Evolutionary conservation across 192 early-diverging fungal genomes (phyloP).

Genomic region (Coemansia sp.): DNA sequence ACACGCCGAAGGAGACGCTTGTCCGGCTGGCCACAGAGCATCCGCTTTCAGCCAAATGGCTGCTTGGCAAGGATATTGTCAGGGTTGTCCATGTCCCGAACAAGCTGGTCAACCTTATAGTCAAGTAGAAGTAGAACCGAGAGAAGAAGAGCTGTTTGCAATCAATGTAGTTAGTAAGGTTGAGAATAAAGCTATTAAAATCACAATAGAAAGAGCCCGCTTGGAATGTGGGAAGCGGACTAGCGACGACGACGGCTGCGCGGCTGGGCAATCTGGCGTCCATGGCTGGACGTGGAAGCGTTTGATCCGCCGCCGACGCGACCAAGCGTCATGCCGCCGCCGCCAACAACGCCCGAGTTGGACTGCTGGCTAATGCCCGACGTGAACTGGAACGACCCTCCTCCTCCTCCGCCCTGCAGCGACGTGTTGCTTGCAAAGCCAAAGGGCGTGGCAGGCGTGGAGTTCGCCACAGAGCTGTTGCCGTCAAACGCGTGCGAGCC

Average conservation of each 20-base stretch:
- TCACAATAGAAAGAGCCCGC: no score
- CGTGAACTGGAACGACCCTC: slow-evolving; percentile 40
- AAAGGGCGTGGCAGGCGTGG: slow-evolving; percentile 23
- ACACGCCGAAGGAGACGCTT: slow-evolving; percentile 37
- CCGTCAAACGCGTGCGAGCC: slow-evolving; percentile 11
- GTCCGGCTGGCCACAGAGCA: slow-evolving; percentile 49
- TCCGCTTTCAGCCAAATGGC: slow-evolving; percentile 57
- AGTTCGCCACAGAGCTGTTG: slow-evolving; percentile 7
- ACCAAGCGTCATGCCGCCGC: slow-evolving; percentile 37
- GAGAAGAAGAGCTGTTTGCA: no score
- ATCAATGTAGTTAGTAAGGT: no score
- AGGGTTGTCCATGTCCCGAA: slow-evolving; percentile 66
- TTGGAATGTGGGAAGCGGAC: no score
- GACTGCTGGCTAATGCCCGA: slow-evolving; percentile 39
- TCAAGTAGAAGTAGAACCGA: slow-evolving; percentile 3
- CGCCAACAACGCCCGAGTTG: slow-evolving; percentile 23
- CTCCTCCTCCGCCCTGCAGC: slow-evolving; percentile 19
- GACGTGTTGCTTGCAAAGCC: slow-evolving; percentile 41
- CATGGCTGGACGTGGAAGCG: slow-evolving; percentile 34
- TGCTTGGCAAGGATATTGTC: slow-evolving; percentile 41
- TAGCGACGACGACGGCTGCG: slow-evolving; percentile 36
- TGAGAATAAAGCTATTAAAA: no score
- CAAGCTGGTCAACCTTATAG: slow-evolving; percentile 76
- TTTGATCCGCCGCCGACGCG: slow-evolving; percentile 47
- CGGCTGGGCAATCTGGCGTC: slow-evolving; percentile 40